Conservation (phyloP, 208 protist species). For the Kentomonas sorsogonicus region DNA sequence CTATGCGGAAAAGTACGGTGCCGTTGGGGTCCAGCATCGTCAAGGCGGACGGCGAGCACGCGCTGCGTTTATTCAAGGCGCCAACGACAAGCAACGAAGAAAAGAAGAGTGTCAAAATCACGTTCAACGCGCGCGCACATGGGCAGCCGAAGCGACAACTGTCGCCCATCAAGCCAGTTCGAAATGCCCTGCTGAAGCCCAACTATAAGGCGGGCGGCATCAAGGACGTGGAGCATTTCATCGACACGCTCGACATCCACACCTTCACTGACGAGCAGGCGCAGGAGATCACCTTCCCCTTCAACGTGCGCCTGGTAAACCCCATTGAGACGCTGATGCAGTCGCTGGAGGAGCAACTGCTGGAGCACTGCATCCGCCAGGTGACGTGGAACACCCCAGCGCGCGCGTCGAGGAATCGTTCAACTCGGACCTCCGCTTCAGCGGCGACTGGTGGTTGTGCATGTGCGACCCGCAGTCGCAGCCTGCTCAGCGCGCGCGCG, state of each 20-base stretch:
- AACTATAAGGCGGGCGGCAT: background rate
- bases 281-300: slow-evolving; percentile 34
- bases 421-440: slow-evolving; percentile 52
- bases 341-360: slow-evolving; percentile 6
- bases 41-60: slow-evolving; percentile 9
- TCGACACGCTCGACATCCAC: slow-evolving; percentile 23
- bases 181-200: slow-evolving; percentile 1
- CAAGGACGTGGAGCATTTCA: slow-evolving; percentile 22
- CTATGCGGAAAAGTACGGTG: too few species aligned
- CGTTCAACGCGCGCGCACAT: background rate
- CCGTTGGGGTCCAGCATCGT: slow-evolving; percentile 15
- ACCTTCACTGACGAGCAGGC: slow-evolving; percentile 44
- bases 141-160: background rate
- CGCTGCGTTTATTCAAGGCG: slow-evolving; percentile 26
- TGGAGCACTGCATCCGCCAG: background rate
- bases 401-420: background rate
- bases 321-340: slow-evolving; percentile 15
- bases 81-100: slow-evolving; percentile 18
- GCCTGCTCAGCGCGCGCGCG: background rate
- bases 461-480: slow-evolving; percentile 19
- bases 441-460: slow-evolving; percentile 67
- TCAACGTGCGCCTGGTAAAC: slow-evolving; percentile 22
- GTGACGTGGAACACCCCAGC: slow-evolving; percentile 1
- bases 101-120: background rate
- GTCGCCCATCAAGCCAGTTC: too few species aligned